phyloP scores from a whole-genome alignment of 805 yeast species.

The Hanseniaspora osmophila region DNA sequence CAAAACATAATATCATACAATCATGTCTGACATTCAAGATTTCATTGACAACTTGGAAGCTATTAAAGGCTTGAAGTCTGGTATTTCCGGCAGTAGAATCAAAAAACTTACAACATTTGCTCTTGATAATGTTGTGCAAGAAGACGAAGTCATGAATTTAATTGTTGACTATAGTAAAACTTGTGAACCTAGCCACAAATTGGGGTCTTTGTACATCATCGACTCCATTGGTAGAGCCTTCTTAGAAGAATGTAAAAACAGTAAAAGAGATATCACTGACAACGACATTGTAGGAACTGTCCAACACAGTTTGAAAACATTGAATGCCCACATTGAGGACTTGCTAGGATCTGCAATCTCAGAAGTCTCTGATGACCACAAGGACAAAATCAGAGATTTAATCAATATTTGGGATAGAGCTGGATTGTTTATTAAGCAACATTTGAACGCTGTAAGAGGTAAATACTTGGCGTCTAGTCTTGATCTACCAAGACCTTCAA shows the following conservation, averaged over 20 bases:
- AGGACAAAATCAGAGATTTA: slow-evolving; percentile 65
- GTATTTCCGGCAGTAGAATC: slow-evolving; percentile 92
- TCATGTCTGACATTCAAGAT: slow-evolving; percentile 20
- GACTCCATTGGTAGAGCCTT: slow-evolving; percentile 85
- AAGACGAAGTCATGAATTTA: slow-evolving; percentile 15
- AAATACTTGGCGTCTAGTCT: slow-evolving; percentile 33
- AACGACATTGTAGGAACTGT: slow-evolving; percentile 50
- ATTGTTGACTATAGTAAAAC: slow-evolving; percentile 41
- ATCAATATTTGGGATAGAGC: slow-evolving; percentile 88
- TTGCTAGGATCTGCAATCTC: slow-evolving; percentile 50
- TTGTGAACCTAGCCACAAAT: slow-evolving; percentile 66
- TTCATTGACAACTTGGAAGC: slow-evolving; percentile 30
- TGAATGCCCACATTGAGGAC: slow-evolving; percentile 49
- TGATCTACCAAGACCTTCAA: slow-evolving; percentile 5
- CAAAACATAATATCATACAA: neutral
- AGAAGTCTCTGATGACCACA: slow-evolving; percentile 41
- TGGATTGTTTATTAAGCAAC: slow-evolving; percentile 51
- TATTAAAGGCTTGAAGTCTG: slow-evolving; percentile 49
- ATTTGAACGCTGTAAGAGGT: slow-evolving; percentile 40
- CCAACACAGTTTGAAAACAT: slow-evolving; percentile 56
- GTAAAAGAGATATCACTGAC: slow-evolving; percentile 20
- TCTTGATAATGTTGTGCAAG: slow-evolving; percentile 41
- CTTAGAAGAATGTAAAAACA: slow-evolving; percentile 49
- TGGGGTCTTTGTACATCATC: slow-evolving; percentile 81
- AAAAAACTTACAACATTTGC: slow-evolving; percentile 73